A percentile compares a stretch with the other conserved stretches of the same genome.
Conservation (phyloP, 2,329 filamentous ascomycete genomes). For the Akanthomyces dipterigenus region DNA sequence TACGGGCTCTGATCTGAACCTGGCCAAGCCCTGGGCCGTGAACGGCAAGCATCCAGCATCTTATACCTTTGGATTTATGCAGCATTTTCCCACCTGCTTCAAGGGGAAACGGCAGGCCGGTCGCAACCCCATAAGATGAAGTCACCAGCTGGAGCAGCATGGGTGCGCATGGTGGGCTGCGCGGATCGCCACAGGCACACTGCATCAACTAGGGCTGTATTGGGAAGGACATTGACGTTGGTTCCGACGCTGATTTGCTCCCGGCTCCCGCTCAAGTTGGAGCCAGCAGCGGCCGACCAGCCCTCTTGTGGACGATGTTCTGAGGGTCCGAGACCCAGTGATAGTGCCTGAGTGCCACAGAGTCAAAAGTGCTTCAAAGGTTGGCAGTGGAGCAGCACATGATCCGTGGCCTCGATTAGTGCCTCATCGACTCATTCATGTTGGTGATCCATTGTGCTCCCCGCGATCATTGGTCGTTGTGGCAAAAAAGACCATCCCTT, state of each 20-base stretch:
- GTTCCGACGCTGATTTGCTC: neutral
- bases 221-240: conserved; percentile 7
- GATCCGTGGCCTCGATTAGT: neutral
- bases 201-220: neutral
- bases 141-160: neutral
- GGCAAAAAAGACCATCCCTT: neutral
- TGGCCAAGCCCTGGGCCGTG: neutral
- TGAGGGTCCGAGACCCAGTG: neutral
- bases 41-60: neutral
- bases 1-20: neutral
- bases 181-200: neutral
- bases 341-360: too few relatives aligned
- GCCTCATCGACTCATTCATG: neutral
- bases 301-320: neutral
- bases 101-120: neutral
- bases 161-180: neutral
- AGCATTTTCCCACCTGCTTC: conserved; percentile 6
- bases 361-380: neutral
- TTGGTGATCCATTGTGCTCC: neutral
- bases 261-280: neutral
- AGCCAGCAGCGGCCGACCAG: neutral
- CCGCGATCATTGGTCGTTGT: neutral
- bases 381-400: neutral
- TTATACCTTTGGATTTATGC: conserved; percentile 3
- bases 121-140: neutral